Percentiles rank a stretch among this genome's conserved stretches.
phyloP scores from a whole-genome alignment of 805 yeast genomes.

The Yamadazyma akitaensis region DNA sequence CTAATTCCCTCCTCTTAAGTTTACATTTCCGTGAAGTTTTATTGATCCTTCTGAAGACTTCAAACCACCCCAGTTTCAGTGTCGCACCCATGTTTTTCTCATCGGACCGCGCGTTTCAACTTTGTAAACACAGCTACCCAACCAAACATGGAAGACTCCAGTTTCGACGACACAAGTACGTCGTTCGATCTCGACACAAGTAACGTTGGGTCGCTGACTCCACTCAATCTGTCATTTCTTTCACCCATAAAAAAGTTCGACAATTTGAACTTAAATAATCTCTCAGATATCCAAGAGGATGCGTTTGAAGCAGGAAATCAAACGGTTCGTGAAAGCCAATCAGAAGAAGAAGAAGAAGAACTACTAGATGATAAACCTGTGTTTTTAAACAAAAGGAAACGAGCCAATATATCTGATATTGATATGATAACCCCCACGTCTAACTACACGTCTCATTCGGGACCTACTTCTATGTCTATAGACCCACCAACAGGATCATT shows the following conservation, averaged over 20 bases:
- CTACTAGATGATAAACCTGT: conserved; percentile 19
- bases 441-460: not conserved
- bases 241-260: conserved; percentile 38
- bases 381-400: conserved; percentile 23
- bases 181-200: conserved; percentile 10
- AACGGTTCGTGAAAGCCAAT: conserved; percentile 6
- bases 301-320: conserved; percentile 5
- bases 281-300: conserved; percentile 15
- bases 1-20: too few relatives aligned
- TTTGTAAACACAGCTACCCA: conserved; percentile 2
- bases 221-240: conserved; percentile 19
- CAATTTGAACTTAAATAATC: conserved; percentile 27
- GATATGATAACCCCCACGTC: conserved; percentile 16
- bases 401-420: conserved; percentile 18
- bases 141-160: not conserved
- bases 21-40: too few relatives aligned
- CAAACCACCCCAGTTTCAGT: not conserved
- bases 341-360: conserved; percentile 13
- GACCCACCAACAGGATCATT: conserved; percentile 1
- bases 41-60: not conserved
- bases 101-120: not conserved
- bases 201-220: conserved; percentile 12
- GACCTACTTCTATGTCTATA: not conserved
- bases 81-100: not conserved
- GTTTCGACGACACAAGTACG: conserved; percentile 1